Evolutionary conservation across 345 rosid genomes (phyloP).

Genomic region (Rhizophora apiculata): DNA sequence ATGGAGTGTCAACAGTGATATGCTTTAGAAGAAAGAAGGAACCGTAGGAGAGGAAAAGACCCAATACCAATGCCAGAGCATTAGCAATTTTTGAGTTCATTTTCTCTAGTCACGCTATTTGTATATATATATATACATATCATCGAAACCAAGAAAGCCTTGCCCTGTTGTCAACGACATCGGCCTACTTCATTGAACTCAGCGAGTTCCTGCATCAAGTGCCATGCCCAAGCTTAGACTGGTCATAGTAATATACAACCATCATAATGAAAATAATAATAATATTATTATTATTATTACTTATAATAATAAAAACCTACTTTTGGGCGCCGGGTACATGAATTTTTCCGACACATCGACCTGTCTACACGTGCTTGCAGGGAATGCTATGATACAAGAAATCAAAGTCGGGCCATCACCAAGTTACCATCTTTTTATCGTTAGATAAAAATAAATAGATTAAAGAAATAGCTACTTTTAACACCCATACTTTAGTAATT

Average conservation of each 20-base stretch:
- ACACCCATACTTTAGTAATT: no score
- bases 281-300: no score
- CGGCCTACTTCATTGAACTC: constrained; percentile 17
- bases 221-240: constrained; percentile 18
- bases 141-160: constrained; percentile 9
- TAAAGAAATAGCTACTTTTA: no score
- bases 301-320: no score
- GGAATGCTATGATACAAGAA: neutral
- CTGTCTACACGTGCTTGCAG: constrained; percentile 7
- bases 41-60: neutral
- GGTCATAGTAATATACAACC: no score
- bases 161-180: constrained; percentile 28
- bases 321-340: neutral
- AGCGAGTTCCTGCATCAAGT: constrained; percentile 30
- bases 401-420: neutral
- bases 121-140: neutral
- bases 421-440: neutral
- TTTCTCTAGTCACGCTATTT: neutral
- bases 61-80: constrained; percentile 13
- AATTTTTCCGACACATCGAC: constrained; percentile 4
- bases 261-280: no score
- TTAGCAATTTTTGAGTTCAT: neutral
- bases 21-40: constrained; percentile 8
- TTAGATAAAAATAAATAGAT: no score
- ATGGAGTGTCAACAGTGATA: constrained; percentile 42